A percentile compares a stretch with the other conserved stretches of the same genome.
Evolutionary conservation across 2,329 filamentous ascomycete genomes (phyloP).

Genomic region (Anisogramma anomala): DNA sequence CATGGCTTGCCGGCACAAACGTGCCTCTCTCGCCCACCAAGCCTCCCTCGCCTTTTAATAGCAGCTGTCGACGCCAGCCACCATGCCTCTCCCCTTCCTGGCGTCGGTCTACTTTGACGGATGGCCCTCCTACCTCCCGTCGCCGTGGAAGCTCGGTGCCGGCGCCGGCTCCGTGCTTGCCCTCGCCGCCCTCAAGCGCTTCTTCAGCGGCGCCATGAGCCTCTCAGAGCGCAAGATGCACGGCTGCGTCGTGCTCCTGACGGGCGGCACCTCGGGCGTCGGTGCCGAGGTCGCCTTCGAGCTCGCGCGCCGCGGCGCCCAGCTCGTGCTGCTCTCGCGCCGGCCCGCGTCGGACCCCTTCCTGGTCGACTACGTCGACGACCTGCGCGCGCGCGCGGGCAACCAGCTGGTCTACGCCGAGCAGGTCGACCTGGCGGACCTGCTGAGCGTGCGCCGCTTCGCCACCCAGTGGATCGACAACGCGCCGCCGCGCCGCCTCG

Average conservation of each 20-base stretch:
- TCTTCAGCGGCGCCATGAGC: constrained; percentile 65
- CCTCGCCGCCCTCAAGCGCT: constrained; percentile 52
- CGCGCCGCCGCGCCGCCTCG: constrained; percentile 72
- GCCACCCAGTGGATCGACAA: constrained; percentile 99
- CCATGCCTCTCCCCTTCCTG: constrained; percentile 43
- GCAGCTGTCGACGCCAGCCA: constrained; percentile 12
- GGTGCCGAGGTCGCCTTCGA: constrained; percentile 65
- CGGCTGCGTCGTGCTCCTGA: constrained; percentile 86
- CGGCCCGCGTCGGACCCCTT: constrained; percentile 74
- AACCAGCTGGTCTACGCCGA: constrained; percentile 93
- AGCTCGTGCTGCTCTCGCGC: constrained; percentile 81
- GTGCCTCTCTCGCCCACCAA: too few species aligned
- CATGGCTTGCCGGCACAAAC: too few species aligned
- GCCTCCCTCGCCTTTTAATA: neutral
- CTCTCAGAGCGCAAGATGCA: constrained; percentile 74
- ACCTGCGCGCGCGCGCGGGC: constrained; percentile 61
- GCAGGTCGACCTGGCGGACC: constrained; percentile 75
- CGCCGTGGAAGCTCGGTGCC: constrained; percentile 32
- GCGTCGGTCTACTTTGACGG: constrained; percentile 36
- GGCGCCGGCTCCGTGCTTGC: constrained; percentile 25
- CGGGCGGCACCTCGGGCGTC: constrained; percentile 87
- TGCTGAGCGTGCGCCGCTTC: constrained; percentile 86
- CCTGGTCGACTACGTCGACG: constrained; percentile 83
- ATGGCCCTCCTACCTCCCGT: constrained; percentile 36
- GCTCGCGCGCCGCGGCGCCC: constrained; percentile 72